Percentiles rank a stretch among this genome's conserved stretches.
These are phyloP conservation scores for Epichloe gansuensis DNA, from an alignment of 2,329 filamentous ascomycete species.

Conservation along the genomic window DNA sequence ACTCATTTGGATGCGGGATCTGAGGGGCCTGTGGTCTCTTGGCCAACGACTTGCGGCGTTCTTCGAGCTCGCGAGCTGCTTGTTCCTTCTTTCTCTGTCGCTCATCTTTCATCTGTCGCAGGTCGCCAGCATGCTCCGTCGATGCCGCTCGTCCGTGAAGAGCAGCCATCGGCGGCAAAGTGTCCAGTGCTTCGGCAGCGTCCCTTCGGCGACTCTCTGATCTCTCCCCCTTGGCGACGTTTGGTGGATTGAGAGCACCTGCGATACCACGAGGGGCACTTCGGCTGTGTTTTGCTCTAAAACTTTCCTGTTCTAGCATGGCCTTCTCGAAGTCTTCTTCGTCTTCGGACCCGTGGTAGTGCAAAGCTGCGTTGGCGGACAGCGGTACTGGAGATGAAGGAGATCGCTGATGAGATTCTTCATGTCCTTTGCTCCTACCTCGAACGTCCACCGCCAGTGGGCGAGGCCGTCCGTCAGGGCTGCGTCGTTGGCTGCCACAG, in stretches of 20 bases:
- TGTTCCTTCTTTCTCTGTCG: constrained; percentile 56
- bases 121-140: constrained; percentile 38
- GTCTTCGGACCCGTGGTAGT: constrained; percentile 43
- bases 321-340: constrained; percentile 47
- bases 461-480: constrained; percentile 30
- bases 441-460: constrained; percentile 36
- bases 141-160: constrained; percentile 24
- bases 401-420: constrained; percentile 49
- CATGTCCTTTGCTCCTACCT: constrained; percentile 49
- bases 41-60: constrained; percentile 71
- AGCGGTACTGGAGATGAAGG: constrained; percentile 73
- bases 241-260: constrained; percentile 18
- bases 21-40: constrained; percentile 65
- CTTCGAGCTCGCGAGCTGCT: constrained; percentile 76
- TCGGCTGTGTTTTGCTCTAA: constrained; percentile 41
- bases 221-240: constrained; percentile 21
- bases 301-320: constrained; percentile 39
- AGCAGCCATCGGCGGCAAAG: constrained; percentile 17
- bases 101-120: constrained; percentile 45
- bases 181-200: constrained; percentile 18
- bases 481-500: constrained; percentile 32
- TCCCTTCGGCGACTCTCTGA: constrained; percentile 27
- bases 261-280: constrained; percentile 31
- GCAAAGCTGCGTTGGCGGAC: constrained; percentile 32
- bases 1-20: constrained; percentile 60